Conservation (phyloP, 2,329 filamentous ascomycete species). For the Ophiostoma piceae region DNA sequence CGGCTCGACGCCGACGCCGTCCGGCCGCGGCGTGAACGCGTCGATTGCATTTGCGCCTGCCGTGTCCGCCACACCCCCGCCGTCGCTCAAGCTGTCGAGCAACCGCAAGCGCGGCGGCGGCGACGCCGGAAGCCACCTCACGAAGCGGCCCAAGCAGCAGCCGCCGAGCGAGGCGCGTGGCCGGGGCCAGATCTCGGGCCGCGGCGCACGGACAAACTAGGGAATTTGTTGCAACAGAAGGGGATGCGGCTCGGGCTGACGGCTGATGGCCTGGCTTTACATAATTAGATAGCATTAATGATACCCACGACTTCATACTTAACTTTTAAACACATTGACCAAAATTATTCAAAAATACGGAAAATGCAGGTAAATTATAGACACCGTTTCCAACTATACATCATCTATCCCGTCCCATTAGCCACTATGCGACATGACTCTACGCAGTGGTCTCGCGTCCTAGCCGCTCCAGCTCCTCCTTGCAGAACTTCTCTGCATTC, state of each 20-base stretch:
- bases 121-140: conserved; percentile 13
- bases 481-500: conserved; percentile 63
- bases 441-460: conserved; percentile 49
- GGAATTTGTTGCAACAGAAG: background rate
- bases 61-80: background rate
- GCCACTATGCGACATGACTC: background rate
- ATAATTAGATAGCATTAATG: conserved; percentile 14
- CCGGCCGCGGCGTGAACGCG: background rate
- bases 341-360: background rate
- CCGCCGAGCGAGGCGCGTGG: conserved; percentile 4
- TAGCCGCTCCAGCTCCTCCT: conserved; percentile 57
- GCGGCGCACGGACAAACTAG: conserved; percentile 18
- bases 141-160: conserved; percentile 24
- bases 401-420: background rate
- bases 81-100: conserved; percentile 5
- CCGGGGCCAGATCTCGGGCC: conserved; percentile 18
- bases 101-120: conserved; percentile 18
- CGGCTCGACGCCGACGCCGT: background rate
- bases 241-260: background rate
- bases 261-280: background rate
- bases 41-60: conserved; percentile 8
- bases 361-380: conserved; percentile 1
- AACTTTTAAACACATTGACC: background rate
- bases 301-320: conserved; percentile 14
- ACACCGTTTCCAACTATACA: background rate